Evolutionary conservation across 306 rosid genomes (phyloP), one percentile per base, ranked within the genome.

Genomic region (Boehmeria nivea): DNA sequence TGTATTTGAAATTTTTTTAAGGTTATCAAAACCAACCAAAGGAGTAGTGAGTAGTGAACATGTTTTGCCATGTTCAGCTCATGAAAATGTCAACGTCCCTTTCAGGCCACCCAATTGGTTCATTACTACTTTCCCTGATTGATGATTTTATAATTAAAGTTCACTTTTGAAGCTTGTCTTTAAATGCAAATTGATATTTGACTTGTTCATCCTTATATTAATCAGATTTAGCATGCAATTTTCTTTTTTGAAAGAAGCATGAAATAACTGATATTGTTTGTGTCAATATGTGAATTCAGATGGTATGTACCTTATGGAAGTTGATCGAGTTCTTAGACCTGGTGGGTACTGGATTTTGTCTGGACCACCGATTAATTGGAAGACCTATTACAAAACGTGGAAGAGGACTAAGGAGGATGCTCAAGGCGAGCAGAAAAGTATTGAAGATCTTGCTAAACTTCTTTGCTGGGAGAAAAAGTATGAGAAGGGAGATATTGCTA

Each of bases 341-440:
- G 99, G 99, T 65, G 96, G 96, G 49, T 93, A 76, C 72, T 87
- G 96, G 99, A 72, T 93, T 67, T 70, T 93, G 66, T 87, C 96
- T 63, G 99, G 99, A 46, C 96, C 99, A 67, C 99, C 99, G 42
- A 93, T 93, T 68, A 93, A 93, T 59, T 93, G 95, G 96, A 93
- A 87, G 76, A 91, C 89, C 36, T 87, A 91, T 75, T 84, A 91
- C 60, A 79, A 82, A 58, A 81, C 83, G 11, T 87, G 99, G 98
- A 77, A 93, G 72, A 79, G 84, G 46, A 40, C 95, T 0, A 83
- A 87, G 81, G 96, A 87, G 71, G 99, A 85, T 33, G 60, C 70
- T 62, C 78, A 73, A 74, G 96, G 80, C 54, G 99, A 93, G 79
- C 99, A 93, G 64, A 81, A 68, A 64, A 79, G 63, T 60, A 77